Percentiles rank a stretch among this genome's conserved stretches.
These are phyloP conservation scores for Pseudogymnoascus sp. DNA, from an alignment of 2,329 filamentous ascomycete species.

Conservation along the genomic window DNA sequence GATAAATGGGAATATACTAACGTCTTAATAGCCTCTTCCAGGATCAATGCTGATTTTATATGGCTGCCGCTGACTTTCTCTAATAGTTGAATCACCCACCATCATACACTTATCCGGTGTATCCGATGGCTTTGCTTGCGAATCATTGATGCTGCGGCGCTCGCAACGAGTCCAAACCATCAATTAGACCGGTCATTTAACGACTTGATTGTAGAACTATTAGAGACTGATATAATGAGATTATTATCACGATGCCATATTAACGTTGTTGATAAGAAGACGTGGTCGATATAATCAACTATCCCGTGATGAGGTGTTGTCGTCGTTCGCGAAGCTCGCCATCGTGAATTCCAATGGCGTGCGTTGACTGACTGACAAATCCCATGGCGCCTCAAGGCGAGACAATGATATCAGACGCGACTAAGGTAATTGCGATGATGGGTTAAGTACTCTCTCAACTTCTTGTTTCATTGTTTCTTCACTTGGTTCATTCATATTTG, in stretches of 20 bases:
- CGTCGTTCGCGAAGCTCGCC: neutral
- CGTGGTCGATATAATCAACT: neutral
- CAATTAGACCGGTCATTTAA: neutral
- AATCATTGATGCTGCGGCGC: neutral
- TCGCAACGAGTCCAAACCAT: neutral
- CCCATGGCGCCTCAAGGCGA: neutral
- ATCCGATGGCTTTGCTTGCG: neutral
- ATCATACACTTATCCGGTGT: neutral
- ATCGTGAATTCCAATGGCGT: neutral
- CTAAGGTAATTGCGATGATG: neutral
- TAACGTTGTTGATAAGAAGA: neutral
- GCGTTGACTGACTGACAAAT: neutral
- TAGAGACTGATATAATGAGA: neutral
- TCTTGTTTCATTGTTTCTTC: neutral
- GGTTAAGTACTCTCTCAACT: neutral
- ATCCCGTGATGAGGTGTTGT: neutral
- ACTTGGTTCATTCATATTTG: neutral
- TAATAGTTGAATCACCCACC: neutral
- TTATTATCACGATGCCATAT: neutral
- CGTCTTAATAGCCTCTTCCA: too few species aligned
- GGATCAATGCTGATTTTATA: too few species aligned
- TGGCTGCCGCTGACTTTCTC: too few species aligned
- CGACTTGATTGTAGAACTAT: neutral
- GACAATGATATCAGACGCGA: conserved; percentile 6
- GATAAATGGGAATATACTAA: too few species aligned